These are phyloP conservation scores for Mimosa pudica DNA, from an alignment of 306 rosid species.

Conservation along the genomic window DNA sequence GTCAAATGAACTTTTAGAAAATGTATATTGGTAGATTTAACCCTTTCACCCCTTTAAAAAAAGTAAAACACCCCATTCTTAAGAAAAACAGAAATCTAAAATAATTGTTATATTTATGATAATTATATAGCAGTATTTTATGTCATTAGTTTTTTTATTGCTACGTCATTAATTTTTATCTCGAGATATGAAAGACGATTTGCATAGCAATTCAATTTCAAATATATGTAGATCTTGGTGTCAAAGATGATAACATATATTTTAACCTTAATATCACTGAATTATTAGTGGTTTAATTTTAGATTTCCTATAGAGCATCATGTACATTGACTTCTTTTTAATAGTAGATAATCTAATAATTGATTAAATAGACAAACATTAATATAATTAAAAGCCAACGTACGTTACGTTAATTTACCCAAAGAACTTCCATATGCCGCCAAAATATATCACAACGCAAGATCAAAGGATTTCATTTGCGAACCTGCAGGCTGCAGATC, in stretches of 20 bases:
- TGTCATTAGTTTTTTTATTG: not conserved
- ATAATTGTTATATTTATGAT: not conserved
- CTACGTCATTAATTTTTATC: not conserved
- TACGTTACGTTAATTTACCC: not conserved
- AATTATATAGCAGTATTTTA: not conserved
- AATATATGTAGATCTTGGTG: not conserved
- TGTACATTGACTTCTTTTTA: not conserved
- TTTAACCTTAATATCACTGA: not conserved
- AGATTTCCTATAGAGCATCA: not conserved
- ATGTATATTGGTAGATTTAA: too few species aligned
- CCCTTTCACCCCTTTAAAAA: not conserved
- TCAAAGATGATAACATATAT: not conserved
- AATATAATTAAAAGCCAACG: not conserved
- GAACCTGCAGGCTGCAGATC: conserved; percentile 3
- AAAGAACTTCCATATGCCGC: not conserved
- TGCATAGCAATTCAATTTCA: not conserved
- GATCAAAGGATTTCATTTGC: not conserved
- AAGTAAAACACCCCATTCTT: not conserved
- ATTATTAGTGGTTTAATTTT: not conserved
- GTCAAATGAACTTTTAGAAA: too few species aligned
- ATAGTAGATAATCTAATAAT: not conserved
- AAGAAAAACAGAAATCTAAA: not conserved
- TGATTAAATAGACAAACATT: not conserved
- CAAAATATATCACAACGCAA: not conserved
- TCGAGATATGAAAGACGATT: not conserved